These are phyloP conservation scores for Podospora appendiculata DNA, from an alignment of 495 filamentous ascomycete species.

Conservation along the genomic window DNA sequence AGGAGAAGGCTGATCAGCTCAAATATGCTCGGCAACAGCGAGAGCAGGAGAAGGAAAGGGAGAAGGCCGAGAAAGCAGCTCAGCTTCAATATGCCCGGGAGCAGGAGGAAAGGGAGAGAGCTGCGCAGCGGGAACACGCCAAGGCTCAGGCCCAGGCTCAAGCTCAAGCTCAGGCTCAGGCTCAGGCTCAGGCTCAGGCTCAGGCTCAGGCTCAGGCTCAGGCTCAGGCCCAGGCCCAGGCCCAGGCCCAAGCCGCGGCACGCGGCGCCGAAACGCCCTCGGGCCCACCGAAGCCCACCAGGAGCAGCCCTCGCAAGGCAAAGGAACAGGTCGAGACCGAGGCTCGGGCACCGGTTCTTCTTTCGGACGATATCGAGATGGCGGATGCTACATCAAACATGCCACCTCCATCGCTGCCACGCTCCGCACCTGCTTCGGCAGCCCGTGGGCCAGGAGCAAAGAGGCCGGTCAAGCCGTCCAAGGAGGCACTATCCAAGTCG, in stretches of 20 bases:
- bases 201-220: conserved; percentile 6
- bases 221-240: conserved; percentile 6
- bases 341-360: background rate
- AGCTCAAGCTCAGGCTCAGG: conserved; percentile 5
- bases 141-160: conserved; percentile 5
- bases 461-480: conserved; percentile 62
- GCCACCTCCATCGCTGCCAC: conserved; percentile 50
- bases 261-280: conserved; percentile 5
- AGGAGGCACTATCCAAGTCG: conserved; percentile 54
- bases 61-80: conserved; percentile 1
- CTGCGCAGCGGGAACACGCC: conserved; percentile 1
- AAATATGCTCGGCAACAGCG: conserved; percentile 2
- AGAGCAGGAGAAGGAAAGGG: background rate
- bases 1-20: conserved; percentile 3
- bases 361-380: conserved; percentile 33
- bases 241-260: conserved; percentile 6
- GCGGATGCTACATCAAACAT: conserved; percentile 41
- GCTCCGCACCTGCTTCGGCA: conserved; percentile 37
- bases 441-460: conserved; percentile 50
- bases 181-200: conserved; percentile 5
- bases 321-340: conserved; percentile 40
- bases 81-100: conserved; percentile 3
- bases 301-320: conserved; percentile 41
- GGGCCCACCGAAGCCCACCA: conserved; percentile 33
- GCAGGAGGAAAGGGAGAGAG: background rate